A percentile compares a stretch with the other conserved stretches of the same genome.
Conservation (phyloP, 352 stramenopile species). For the Phytophthora macrochlamydospora region DNA sequence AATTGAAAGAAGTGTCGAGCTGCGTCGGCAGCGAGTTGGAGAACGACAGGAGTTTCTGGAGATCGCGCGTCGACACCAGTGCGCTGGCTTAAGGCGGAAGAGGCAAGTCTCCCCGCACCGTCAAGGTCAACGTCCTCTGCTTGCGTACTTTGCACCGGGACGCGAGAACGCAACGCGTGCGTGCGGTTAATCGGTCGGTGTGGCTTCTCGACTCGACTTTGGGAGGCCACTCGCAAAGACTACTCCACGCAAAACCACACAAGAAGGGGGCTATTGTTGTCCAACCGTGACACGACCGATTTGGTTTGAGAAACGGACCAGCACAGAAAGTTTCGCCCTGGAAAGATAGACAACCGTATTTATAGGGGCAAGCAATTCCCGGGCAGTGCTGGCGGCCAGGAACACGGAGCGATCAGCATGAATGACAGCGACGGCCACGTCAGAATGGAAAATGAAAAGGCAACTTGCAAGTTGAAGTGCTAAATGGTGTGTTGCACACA, state of each 20-base stretch:
- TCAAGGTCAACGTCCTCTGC: neutral
- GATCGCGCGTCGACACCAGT: slow-evolving; percentile 24
- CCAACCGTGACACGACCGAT: slow-evolving; percentile 1
- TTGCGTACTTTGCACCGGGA: neutral
- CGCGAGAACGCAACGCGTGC: neutral
- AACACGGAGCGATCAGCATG: neutral
- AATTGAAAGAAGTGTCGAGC: slow-evolving; percentile 9
- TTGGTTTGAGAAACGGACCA: slow-evolving; percentile 21
- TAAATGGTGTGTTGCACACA: neutral
- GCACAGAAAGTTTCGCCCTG: neutral
- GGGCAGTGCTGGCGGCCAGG: slow-evolving; percentile 1
- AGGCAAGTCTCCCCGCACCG: slow-evolving; percentile 23
- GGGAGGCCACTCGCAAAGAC: slow-evolving; percentile 7
- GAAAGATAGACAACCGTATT: slow-evolving; percentile 2
- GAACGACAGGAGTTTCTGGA: slow-evolving; percentile 31
- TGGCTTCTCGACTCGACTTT: slow-evolving; percentile 7
- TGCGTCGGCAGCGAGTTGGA: slow-evolving; percentile 26
- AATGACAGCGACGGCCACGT: too few relatives aligned
- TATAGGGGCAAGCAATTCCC: slow-evolving; percentile 12
- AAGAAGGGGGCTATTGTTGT: slow-evolving; percentile 33
- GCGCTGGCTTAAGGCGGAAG: slow-evolving; percentile 9
- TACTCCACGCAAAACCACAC: slow-evolving; percentile 11
- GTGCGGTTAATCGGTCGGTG: neutral
- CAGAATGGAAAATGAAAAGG: too few relatives aligned
- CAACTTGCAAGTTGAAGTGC: neutral